phyloP scores from a whole-genome alignment of 495 filamentous ascomycete species.

The Penicillium manginii region DNA sequence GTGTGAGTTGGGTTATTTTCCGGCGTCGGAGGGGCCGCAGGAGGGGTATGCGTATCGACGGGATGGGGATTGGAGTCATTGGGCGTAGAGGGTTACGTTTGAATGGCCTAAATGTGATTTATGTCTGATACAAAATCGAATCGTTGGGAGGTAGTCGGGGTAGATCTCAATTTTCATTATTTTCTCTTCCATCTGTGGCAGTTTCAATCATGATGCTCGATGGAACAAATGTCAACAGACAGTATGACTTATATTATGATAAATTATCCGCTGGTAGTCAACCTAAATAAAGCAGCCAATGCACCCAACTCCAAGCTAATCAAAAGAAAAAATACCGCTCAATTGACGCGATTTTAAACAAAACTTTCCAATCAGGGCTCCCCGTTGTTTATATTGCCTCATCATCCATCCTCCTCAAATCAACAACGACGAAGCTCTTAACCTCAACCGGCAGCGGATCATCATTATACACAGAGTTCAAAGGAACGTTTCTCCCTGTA shows the following conservation, averaged over 20 bases:
- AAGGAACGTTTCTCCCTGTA: background rate
- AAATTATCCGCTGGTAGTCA: background rate
- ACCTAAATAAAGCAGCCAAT: background rate
- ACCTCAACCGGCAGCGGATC: background rate
- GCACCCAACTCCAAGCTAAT: background rate
- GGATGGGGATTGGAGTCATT: background rate
- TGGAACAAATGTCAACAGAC: no score
- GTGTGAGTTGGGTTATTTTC: background rate
- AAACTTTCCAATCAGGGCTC: background rate
- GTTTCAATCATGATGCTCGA: no score
- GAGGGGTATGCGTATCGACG: background rate
- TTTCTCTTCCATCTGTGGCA: no score
- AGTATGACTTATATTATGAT: no score
- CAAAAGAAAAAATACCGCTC: background rate
- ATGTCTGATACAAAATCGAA: no score
- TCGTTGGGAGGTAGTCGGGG: no score
- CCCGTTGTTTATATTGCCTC: no score
- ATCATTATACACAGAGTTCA: constrained; percentile 4
- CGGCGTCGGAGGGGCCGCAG: background rate
- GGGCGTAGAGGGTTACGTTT: background rate
- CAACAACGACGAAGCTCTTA: constrained; percentile 4
- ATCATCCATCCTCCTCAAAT: constrained; percentile 3
- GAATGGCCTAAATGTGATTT: background rate
- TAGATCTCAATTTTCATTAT: no score
- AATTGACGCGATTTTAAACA: background rate